Conservation (phyloP, 306 rosid species). For the Abrus pulchellus region DNA sequence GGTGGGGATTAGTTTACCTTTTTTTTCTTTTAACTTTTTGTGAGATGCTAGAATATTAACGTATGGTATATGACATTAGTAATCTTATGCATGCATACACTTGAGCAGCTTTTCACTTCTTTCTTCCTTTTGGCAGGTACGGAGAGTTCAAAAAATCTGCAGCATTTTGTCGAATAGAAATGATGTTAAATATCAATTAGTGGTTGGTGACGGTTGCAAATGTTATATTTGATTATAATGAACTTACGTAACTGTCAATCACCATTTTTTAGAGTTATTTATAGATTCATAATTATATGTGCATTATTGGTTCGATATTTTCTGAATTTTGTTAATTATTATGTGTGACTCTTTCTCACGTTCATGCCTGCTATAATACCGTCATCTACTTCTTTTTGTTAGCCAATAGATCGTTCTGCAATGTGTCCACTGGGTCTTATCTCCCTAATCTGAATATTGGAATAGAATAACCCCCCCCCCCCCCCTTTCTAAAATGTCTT, state of each 20-base stretch:
- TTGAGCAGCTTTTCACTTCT: conserved; percentile 41
- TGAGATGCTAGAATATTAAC: conserved; percentile 13
- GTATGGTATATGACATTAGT: conserved; percentile 10
- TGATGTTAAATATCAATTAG: conserved; percentile 58
- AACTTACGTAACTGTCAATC: conserved; percentile 51
- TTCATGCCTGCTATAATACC: neutral
- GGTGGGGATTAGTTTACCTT: too few species aligned
- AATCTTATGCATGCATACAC: conserved; percentile 35
- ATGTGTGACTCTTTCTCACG: conserved; percentile 1
- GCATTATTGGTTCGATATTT: conserved; percentile 48
- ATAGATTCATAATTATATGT: conserved; percentile 51
- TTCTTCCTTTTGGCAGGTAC: conserved; percentile 59
- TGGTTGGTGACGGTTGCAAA: conserved; percentile 57
- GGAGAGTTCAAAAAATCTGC: conserved; percentile 59
- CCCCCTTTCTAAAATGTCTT: neutral
- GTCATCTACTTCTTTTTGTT: neutral
- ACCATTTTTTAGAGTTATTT: conserved; percentile 52
- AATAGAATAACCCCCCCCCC: neutral
- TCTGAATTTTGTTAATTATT: conserved; percentile 30
- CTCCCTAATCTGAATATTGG: neutral
- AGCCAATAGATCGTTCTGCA: neutral
- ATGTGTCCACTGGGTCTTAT: neutral
- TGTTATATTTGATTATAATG: conserved; percentile 49
- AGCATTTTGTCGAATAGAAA: conserved; percentile 61
- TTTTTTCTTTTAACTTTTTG: neutral